phyloP scores from a whole-genome alignment of 257 asterid genomes.

The Verbascum thapsus region DNA sequence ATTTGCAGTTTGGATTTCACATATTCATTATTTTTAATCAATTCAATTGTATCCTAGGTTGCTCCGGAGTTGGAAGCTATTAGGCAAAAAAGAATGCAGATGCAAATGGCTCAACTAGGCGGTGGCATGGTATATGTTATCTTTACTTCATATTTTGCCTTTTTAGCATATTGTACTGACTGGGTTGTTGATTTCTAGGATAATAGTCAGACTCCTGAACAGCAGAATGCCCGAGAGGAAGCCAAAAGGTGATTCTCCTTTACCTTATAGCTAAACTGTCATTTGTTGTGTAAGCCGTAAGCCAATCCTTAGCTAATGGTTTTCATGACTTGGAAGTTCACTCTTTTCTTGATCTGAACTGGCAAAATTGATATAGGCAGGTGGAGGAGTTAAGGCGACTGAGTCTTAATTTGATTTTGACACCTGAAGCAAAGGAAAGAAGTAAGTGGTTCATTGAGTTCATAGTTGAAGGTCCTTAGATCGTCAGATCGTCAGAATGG shows the following conservation, averaged over 20 bases:
- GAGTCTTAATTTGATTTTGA: constrained; percentile 76
- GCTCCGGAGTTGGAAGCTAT: constrained; percentile 98
- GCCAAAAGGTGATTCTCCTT: constrained; percentile 69
- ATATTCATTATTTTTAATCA: too few species aligned
- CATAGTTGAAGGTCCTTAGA: not conserved
- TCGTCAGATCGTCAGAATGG: not conserved
- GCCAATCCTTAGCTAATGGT: constrained; percentile 2
- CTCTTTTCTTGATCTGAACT: too few species aligned
- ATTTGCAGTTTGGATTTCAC: too few species aligned
- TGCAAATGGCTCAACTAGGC: constrained; percentile 89
- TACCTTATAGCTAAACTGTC: constrained; percentile 11
- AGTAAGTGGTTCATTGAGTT: constrained; percentile 42
- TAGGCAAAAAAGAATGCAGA: constrained; percentile 97
- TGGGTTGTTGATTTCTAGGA: constrained; percentile 62
- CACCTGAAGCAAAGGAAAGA: constrained; percentile 86
- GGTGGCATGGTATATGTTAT: constrained; percentile 43
- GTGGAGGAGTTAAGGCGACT: constrained; percentile 89
- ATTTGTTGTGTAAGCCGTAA: constrained; percentile 7
- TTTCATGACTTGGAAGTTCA: not conserved
- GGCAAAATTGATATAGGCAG: constrained; percentile 55
- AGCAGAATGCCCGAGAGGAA: constrained; percentile 88
- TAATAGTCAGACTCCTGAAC: constrained; percentile 61
- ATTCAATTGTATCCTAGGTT: constrained; percentile 50
- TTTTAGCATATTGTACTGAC: too few species aligned
- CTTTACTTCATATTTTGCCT: not conserved